A percentile compares a stretch with the other conserved stretches of the same genome.
phyloP scores from a whole-genome alignment of 805 yeast species.

The Candida piceae region DNA sequence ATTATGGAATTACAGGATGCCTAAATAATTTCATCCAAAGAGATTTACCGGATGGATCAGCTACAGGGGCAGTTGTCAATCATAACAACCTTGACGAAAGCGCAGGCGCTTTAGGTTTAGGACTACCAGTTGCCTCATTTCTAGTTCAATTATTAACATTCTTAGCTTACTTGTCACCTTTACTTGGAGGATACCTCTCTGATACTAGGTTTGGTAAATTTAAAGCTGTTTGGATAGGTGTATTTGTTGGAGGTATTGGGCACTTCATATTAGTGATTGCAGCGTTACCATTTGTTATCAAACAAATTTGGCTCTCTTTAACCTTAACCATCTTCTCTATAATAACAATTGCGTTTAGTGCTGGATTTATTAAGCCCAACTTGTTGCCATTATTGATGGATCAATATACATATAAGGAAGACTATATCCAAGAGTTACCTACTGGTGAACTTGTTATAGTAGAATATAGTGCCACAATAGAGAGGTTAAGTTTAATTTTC shows the following conservation, averaged over 20 bases:
- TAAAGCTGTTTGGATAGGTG: constrained; percentile 44
- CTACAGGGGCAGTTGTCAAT: constrained; percentile 30
- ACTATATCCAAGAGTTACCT: constrained; percentile 48
- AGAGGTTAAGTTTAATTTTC: constrained; percentile 37
- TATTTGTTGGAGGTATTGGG: constrained; percentile 38
- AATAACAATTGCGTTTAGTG: constrained; percentile 37
- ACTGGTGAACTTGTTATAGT: constrained; percentile 53
- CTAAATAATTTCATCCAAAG: constrained; percentile 48
- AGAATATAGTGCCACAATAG: constrained; percentile 40
- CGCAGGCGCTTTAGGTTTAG: constrained; percentile 47
- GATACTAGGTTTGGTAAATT: constrained; percentile 44
- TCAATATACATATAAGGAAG: constrained; percentile 55
- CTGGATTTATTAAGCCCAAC: constrained; percentile 52
- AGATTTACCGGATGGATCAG: constrained; percentile 42
- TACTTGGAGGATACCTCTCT: constrained; percentile 47
- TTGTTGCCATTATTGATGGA: constrained; percentile 48
- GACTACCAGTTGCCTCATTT: constrained; percentile 41
- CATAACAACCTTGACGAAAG: constrained; percentile 32
- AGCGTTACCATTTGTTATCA: constrained; percentile 38
- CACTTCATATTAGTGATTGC: constrained; percentile 45
- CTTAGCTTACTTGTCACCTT: constrained; percentile 43
- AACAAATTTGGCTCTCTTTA: constrained; percentile 20
- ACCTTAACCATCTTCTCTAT: constrained; percentile 35
- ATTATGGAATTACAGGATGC: constrained; percentile 44
- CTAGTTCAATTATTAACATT: constrained; percentile 41